These are phyloP conservation scores for Blepharisma japonicum DNA, from an alignment of 73 alveolate genomes.

Conservation along the genomic window DNA sequence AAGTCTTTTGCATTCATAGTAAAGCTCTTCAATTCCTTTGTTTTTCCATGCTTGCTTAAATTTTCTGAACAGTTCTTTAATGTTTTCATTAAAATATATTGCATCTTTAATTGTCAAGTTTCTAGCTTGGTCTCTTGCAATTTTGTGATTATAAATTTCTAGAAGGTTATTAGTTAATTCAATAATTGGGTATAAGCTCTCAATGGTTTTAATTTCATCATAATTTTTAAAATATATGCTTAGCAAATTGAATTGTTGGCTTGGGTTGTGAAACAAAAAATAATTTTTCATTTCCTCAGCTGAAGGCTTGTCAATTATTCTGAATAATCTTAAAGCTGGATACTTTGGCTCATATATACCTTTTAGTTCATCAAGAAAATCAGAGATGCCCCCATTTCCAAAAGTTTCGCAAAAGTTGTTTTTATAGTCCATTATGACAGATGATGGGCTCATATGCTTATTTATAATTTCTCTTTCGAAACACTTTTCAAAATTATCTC, in stretches of 20 bases:
- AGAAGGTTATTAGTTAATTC: background rate
- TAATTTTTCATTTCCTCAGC: background rate
- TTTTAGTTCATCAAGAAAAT: background rate
- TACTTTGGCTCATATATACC: background rate
- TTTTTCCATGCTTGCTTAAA: background rate
- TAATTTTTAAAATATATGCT: background rate
- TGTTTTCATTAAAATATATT: background rate
- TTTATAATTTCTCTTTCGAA: background rate
- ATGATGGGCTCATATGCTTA: background rate
- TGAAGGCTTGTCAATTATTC: background rate
- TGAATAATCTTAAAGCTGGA: background rate
- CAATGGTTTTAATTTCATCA: background rate
- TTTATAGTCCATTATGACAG: background rate
- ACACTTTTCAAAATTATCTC: background rate
- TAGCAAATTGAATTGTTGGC: background rate
- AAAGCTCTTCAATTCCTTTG: background rate
- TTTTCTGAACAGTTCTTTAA: background rate
- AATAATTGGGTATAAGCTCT: background rate
- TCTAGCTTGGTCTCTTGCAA: background rate
- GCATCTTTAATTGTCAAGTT: background rate
- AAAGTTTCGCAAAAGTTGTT: background rate
- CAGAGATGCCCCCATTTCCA: background rate
- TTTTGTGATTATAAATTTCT: background rate
- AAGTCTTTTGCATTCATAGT: conserved; percentile 4
- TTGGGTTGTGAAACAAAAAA: background rate